A percentile compares a stretch with the other conserved stretches of the same genome.
Evolutionary conservation across 78 protist species (phyloP).

Genomic region (Polysphondylium violaceum): DNA sequence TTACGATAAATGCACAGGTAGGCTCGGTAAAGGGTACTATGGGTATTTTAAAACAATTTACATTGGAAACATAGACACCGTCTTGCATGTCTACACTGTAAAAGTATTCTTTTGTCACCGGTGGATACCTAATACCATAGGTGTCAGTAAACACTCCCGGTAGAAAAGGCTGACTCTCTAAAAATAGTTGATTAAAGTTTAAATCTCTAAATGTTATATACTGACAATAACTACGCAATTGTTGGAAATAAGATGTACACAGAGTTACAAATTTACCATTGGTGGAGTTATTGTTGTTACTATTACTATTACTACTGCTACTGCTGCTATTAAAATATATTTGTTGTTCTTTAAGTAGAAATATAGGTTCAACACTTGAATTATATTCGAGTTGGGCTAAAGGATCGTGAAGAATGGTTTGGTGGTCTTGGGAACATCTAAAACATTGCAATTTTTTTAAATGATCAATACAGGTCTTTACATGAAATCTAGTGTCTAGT

Average conservation of each 20-base stretch:
- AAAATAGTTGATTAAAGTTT: neutral
- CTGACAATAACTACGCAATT: neutral
- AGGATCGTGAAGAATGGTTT: constrained; percentile 12
- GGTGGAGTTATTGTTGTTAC: no score
- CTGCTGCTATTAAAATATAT: no score
- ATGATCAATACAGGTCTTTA: constrained; percentile 28
- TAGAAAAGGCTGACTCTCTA: no score
- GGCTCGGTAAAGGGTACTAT: neutral
- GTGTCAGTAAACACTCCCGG: neutral
- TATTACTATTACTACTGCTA: no score
- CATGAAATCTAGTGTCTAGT: constrained; percentile 36
- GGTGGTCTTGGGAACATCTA: constrained; percentile 42
- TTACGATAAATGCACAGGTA: neutral
- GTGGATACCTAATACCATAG: neutral
- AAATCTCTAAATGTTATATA: neutral
- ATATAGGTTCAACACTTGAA: no score
- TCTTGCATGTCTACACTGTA: neutral
- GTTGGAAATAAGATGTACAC: neutral
- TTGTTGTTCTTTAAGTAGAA: no score
- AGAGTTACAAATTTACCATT: neutral
- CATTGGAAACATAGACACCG: neutral
- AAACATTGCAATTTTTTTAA: constrained; percentile 27
- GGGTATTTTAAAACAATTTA: neutral
- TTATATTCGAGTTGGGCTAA: no score
- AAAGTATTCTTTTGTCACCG: neutral